Evolutionary conservation across 2,329 filamentous ascomycete genomes (phyloP).

Genomic region (Stemphylium lycopersici): DNA sequence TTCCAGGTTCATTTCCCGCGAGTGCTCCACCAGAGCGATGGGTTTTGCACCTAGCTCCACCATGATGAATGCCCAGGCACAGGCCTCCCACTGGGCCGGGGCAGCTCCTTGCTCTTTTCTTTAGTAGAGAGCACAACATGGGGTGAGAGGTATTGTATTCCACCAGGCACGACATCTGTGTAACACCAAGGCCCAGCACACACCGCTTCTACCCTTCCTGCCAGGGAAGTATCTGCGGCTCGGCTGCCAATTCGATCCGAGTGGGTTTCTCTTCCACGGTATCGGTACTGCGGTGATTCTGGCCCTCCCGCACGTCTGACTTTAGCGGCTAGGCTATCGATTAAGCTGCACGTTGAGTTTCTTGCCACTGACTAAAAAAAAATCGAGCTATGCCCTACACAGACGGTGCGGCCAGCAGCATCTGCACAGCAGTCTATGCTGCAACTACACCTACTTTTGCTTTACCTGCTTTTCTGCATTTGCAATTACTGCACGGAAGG

Average conservation of each 20-base stretch:
- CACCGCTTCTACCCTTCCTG: slow-evolving; percentile 32
- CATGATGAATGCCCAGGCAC: slow-evolving; percentile 29
- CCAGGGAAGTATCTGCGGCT: slow-evolving; percentile 8
- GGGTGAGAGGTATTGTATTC: slow-evolving; percentile 35
- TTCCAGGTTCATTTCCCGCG: background rate
- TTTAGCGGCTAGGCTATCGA: slow-evolving; percentile 28
- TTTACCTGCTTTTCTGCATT: too few relatives aligned
- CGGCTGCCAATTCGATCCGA: background rate
- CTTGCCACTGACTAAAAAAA: background rate
- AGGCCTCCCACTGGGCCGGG: slow-evolving; percentile 18
- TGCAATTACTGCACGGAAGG: too few relatives aligned
- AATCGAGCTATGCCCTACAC: background rate
- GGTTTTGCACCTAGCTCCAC: slow-evolving; percentile 28
- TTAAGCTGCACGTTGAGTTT: slow-evolving; percentile 16
- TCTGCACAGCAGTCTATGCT: too few relatives aligned
- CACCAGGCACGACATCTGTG: slow-evolving; percentile 38
- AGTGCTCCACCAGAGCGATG: slow-evolving; percentile 17
- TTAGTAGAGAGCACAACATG: slow-evolving; percentile 26
- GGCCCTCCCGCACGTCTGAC: slow-evolving; percentile 24
- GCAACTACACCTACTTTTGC: too few relatives aligned
- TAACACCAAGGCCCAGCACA: slow-evolving; percentile 31
- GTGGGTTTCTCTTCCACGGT: slow-evolving; percentile 21
- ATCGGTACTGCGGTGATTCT: slow-evolving; percentile 20
- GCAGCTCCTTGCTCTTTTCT: slow-evolving; percentile 14
- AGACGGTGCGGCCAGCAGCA: background rate